These are phyloP conservation scores for Odonthalia washingtoniensis DNA, from an alignment of 31 red algal genomes.

Conservation along the genomic window DNA sequence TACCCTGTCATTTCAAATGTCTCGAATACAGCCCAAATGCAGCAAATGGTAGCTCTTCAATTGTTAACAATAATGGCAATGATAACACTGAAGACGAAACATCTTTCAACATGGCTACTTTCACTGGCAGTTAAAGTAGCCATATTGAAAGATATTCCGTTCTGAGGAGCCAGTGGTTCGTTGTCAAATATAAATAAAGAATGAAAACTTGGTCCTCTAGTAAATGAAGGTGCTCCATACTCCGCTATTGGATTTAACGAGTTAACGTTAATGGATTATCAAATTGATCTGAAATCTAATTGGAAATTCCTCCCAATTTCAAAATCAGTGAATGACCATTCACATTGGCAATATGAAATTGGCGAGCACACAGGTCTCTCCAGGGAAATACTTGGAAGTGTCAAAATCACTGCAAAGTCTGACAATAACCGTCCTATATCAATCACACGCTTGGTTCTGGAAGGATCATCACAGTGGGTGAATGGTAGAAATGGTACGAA, in stretches of 20 bases:
- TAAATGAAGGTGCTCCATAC: conserved; percentile 12
- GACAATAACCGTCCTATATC: not conserved
- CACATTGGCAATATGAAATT: not conserved
- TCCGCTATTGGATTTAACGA: conserved; percentile 14
- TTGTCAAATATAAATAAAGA: not conserved
- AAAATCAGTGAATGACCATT: not conserved
- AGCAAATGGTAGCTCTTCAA: not conserved
- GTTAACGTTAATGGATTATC: not conserved
- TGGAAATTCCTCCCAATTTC: not conserved
- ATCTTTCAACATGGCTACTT: not conserved
- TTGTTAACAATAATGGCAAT: not conserved
- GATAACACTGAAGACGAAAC: too few relatives aligned
- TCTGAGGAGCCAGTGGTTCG: not conserved
- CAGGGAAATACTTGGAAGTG: not conserved
- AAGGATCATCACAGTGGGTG: not conserved
- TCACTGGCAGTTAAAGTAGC: not conserved
- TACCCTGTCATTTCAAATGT: not conserved
- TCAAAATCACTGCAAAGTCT: not conserved
- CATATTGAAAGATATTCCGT: not conserved
- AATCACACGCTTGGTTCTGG: not conserved
- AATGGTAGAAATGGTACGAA: not conserved
- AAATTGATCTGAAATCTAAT: not conserved
- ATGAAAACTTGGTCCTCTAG: not conserved
- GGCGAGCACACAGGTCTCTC: not conserved
- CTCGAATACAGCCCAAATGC: not conserved